A percentile compares a stretch with the other conserved stretches of the same genome.
Conservation (phyloP, 2,329 filamentous ascomycete genomes). For the Claviceps sp. region DNA sequence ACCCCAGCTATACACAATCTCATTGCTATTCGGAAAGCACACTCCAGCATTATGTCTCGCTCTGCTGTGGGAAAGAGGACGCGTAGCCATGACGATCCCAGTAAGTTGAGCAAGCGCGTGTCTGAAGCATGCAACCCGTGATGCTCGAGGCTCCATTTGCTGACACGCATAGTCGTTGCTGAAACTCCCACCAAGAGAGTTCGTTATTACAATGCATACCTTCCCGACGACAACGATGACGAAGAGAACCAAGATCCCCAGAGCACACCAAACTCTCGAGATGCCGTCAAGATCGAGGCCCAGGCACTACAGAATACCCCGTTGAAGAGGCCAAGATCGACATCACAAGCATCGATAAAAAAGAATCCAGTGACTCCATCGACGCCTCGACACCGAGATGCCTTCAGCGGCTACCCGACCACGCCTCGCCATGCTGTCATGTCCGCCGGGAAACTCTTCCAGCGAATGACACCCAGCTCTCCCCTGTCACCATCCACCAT, state of each 20-base stretch:
- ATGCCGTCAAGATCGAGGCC: slow-evolving; percentile 30
- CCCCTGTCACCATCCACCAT: slow-evolving; percentile 54
- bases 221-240: slow-evolving; percentile 34
- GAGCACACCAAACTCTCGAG: slow-evolving; percentile 10
- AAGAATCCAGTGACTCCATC: slow-evolving; percentile 51
- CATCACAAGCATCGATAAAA: slow-evolving; percentile 19
- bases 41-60: slow-evolving; percentile 14
- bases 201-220: slow-evolving; percentile 27
- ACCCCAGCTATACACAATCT: slow-evolving; percentile 1
- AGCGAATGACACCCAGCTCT: slow-evolving; percentile 66
- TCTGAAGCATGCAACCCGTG: not conserved
- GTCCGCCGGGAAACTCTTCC: slow-evolving; percentile 59
- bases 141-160: not conserved
- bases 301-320: slow-evolving; percentile 23
- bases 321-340: slow-evolving; percentile 14
- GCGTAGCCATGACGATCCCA: slow-evolving; percentile 15
- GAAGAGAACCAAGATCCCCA: slow-evolving; percentile 51
- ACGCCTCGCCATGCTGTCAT: slow-evolving; percentile 79
- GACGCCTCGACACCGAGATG: slow-evolving; percentile 70
- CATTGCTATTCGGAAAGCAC: slow-evolving; percentile 8
- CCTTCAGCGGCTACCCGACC: slow-evolving; percentile 52
- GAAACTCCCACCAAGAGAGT: slow-evolving; percentile 31
- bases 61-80: slow-evolving; percentile 22
- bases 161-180: slow-evolving; percentile 10
- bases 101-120: slow-evolving; percentile 12